Conservation (phyloP, 306 rosid genomes). For the Vigna nakashimae region DNA sequence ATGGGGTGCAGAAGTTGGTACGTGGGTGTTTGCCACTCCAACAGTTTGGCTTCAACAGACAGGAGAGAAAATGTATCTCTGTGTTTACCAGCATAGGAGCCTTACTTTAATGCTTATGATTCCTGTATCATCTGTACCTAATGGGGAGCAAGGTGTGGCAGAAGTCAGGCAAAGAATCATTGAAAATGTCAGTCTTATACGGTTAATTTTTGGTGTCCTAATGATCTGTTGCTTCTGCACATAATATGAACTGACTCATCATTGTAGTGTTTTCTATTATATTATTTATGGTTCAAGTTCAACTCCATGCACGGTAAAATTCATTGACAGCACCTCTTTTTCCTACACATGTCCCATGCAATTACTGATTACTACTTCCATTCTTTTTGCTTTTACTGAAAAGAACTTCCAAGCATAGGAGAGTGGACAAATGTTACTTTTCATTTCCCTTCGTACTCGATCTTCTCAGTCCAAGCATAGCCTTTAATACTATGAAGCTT, state of each 20-base stretch:
- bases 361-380: no score
- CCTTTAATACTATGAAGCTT: no score
- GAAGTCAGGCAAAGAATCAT: constrained; percentile 76
- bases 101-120: constrained; percentile 81
- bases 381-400: no score
- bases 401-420: no score
- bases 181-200: constrained; percentile 76
- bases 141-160: constrained; percentile 84
- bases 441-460: no score
- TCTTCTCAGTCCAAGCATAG: no score
- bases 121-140: constrained; percentile 75
- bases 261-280: constrained; percentile 1
- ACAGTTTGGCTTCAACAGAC: constrained; percentile 79
- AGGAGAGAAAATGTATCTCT: constrained; percentile 84
- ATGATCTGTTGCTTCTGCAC: neutral
- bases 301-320: neutral
- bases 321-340: no score
- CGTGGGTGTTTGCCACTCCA: constrained; percentile 66
- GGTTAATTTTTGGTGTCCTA: constrained; percentile 33
- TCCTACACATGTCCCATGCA: no score
- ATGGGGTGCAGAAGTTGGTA: constrained; percentile 88
- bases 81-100: constrained; percentile 84
- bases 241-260: constrained; percentile 27
- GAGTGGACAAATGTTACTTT: no score
- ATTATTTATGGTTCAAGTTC: constrained; percentile 29